Evolutionary conservation across 2,329 filamentous ascomycete species (phyloP), one percentile per base, ranked within the genome.

Genomic region (Diaporthe vaccinii): DNA sequence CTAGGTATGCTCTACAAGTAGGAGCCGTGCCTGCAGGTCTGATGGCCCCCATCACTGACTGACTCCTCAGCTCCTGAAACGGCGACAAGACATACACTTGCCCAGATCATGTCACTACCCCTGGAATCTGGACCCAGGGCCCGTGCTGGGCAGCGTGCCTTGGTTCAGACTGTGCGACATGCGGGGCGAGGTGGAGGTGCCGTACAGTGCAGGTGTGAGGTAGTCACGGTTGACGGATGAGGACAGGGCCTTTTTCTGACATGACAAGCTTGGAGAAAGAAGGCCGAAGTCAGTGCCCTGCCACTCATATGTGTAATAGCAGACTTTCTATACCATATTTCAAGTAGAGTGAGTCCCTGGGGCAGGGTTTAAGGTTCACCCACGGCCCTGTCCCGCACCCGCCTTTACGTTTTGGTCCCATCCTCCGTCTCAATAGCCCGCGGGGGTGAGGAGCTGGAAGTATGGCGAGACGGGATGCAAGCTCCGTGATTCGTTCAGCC

Each of bases 401-500:
- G 28, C 61, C 44, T 44, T 59, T 72, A 72, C 70, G 57, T 62
- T 72, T 62, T 72, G 70, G 58, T 51, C 39, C 34, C 70, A 31
- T 41, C 20, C 70, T 53, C 70, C 31, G 44, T 65, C 49, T 28
- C 22, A 22, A 44, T 73, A 58, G 65, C 36, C 36, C 55, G 57
- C 25, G 34, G 46, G 55, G 51, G 53, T 31, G 25, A 55, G 51
- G 51, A 49, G 49, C 10, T 49, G n/a, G 49, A 39, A 59, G 41
- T 25, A 46, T 71, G 68, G 53, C 28, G 44, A 49, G 69, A 46
- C 25, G 58, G 41, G 34, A n/a, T 55, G 44, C 25, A 55, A 34
- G 70, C 58, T 44, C 34, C 34, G 34, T 73, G 71, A 73, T 73
- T 73, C 71, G 71, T 65, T 46, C 41, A 73, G 55, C 58, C 57